These are phyloP conservation scores for Penicillium mononematosum DNA, from an alignment of 495 filamentous ascomycete species.

Conservation along the genomic window DNA sequence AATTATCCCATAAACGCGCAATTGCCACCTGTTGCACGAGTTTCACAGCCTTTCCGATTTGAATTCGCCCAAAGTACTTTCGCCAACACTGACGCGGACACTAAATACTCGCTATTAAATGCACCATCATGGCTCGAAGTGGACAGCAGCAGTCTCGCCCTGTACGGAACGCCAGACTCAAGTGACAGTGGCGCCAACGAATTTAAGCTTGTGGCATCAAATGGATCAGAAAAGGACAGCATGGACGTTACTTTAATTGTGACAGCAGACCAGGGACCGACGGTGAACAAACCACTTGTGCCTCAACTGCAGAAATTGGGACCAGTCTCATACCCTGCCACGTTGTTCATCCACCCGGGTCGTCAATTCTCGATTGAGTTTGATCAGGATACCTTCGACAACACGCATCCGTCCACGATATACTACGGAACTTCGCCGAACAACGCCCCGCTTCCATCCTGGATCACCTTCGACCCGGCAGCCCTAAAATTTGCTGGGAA, in stretches of 20 bases:
- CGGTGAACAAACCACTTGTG: conserved; percentile 44
- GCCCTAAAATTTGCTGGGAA: conserved; percentile 71
- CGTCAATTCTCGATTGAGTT: conserved; percentile 47
- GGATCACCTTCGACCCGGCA: conserved; percentile 70
- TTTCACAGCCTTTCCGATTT: conserved; percentile 63
- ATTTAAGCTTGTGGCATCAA: conserved; percentile 62
- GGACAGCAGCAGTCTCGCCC: conserved; percentile 56
- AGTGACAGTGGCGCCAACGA: conserved; percentile 53
- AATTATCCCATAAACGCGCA: conserved; percentile 75
- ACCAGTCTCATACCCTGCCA: conserved; percentile 46
- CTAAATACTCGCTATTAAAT: conserved; percentile 61
- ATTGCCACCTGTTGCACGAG: conserved; percentile 70
- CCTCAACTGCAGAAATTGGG: conserved; percentile 49
- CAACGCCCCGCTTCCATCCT: conserved; percentile 82
- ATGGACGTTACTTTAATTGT: conserved; percentile 64
- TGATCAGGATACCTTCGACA: conserved; percentile 48
- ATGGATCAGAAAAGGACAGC: conserved; percentile 53
- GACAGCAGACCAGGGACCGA: conserved; percentile 53
- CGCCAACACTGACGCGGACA: conserved; percentile 45
- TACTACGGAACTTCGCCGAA: conserved; percentile 79
- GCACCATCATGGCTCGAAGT: conserved; percentile 69
- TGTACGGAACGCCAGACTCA: conserved; percentile 63
- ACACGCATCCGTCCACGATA: conserved; percentile 45
- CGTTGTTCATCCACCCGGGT: conserved; percentile 46
- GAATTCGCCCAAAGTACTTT: conserved; percentile 69